Conservation (phyloP, 495 filamentous ascomycete genomes). For the Acidomyces sp. region DNA sequence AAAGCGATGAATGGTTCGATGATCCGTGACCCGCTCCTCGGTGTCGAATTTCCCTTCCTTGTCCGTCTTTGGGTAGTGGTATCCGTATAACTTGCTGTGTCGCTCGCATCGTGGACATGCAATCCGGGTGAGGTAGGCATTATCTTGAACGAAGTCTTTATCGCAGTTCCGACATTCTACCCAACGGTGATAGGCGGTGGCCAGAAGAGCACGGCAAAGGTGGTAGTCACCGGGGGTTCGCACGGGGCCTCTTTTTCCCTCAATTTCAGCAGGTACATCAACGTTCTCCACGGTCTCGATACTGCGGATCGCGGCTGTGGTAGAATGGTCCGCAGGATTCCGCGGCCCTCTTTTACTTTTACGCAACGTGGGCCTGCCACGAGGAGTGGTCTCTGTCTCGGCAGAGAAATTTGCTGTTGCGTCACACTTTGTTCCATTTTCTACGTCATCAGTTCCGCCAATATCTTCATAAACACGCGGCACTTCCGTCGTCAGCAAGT, state of each 20-base stretch:
- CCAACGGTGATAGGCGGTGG: slow-evolving; percentile 65
- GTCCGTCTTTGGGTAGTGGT: slow-evolving; percentile 89
- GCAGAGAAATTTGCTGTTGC: no score
- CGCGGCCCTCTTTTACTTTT: no score
- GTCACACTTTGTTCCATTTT: background rate
- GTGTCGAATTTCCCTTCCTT: slow-evolving; percentile 55
- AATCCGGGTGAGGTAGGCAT: slow-evolving; percentile 71
- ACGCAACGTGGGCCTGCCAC: no score
- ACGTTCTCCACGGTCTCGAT: slow-evolving; percentile 22
- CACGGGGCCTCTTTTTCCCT: slow-evolving; percentile 9
- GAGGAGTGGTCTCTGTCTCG: no score
- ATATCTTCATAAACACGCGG: slow-evolving; percentile 13
- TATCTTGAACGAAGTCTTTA: slow-evolving; percentile 65
- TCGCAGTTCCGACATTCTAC: slow-evolving; percentile 75
- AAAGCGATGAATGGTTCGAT: slow-evolving; percentile 30
- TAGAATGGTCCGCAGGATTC: no score
- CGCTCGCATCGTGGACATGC: slow-evolving; percentile 88
- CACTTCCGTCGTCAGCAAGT: slow-evolving; percentile 2
- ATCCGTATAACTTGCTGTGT: slow-evolving; percentile 90
- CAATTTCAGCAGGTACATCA: slow-evolving; percentile 1
- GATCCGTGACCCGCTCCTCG: slow-evolving; percentile 42
- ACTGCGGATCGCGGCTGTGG: slow-evolving; percentile 8
- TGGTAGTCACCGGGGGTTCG: slow-evolving; percentile 32
- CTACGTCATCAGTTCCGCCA: slow-evolving; percentile 5
- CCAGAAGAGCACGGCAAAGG: slow-evolving; percentile 57